Base-by-base conservation (phyloP, 1,139 yeast genomes). In the Candida sanyaensis region DNA sequence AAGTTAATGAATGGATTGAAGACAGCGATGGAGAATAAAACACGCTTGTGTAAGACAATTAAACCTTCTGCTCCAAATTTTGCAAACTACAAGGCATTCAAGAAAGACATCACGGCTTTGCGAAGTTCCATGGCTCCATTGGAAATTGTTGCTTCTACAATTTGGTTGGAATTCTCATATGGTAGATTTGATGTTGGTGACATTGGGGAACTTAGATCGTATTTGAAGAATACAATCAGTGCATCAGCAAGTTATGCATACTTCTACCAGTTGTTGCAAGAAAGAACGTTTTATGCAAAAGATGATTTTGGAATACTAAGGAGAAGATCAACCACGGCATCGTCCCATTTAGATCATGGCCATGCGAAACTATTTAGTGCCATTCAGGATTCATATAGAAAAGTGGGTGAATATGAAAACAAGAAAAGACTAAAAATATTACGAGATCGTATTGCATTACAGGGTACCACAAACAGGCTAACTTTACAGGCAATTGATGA, bases 181-280 rank as follows among this genome's bases (percentile, higher is more conserved):
- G 65, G 73, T 1, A 53, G 75, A 36, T 58, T 69, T 37, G 68
- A 68, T 37, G 57, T 63, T 17, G 67, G 66, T 10, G 68, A 66
- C 41, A 53, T 65, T 2, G 65, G 63, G 3, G 66, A 66, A 46
- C 55, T 67, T 32, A 52, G 71, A 27, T 58, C 68, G 3, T 48
- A 53, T 12, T 46, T 66, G 23, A 63, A 66, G 40, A 62, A 61
- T 37, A 44, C 68, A 6, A 50, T 66, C 21, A 62, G 61, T 45
- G 50, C 63, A 2, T 48, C 61, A 2, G 60, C 71, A 3, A 62
- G 69, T 2, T 68, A 62, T 48, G 68, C 63, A n/a, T 64, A 64
- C 47, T 67, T 62, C 49, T 69, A 69, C 48, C 66, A 64, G 42
- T 53, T 68, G 46, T 56, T 69, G 30, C 66, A 64, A 45, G 69